These are phyloP conservation scores for Mortierella sp. DNA, from an alignment of 371 early-diverging fungal species.

Conservation along the genomic window DNA sequence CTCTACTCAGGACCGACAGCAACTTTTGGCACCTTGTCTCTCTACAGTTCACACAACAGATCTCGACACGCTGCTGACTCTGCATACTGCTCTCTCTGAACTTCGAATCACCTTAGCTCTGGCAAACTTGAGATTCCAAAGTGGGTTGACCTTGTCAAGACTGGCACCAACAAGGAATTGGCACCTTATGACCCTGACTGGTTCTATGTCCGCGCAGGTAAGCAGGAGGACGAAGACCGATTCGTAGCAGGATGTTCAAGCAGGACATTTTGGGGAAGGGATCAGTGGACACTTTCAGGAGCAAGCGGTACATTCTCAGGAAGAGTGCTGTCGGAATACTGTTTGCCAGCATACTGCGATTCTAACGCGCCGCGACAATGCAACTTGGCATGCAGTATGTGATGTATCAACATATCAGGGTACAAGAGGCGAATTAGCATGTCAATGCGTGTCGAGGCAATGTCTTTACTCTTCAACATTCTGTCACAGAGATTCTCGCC, in stretches of 20 bases:
- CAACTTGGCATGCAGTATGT: too few relatives aligned
- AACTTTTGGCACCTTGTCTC: too few relatives aligned
- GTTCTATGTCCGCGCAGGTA: constrained; percentile 97
- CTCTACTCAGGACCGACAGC: too few relatives aligned
- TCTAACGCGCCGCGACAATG: too few relatives aligned
- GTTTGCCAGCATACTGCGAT: too few relatives aligned
- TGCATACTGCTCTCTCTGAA: constrained; percentile 51
- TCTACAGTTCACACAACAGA: constrained; percentile 5
- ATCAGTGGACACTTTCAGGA: neutral
- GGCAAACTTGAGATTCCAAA: constrained; percentile 98
- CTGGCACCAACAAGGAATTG: constrained; percentile 95
- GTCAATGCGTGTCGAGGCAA: too few relatives aligned
- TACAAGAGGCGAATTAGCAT: too few relatives aligned
- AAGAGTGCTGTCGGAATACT: too few relatives aligned
- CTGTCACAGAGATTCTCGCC: too few relatives aligned
- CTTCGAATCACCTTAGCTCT: constrained; percentile 87
- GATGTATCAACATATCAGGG: too few relatives aligned
- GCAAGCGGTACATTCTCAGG: neutral
- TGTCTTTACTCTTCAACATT: too few relatives aligned
- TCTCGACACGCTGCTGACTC: constrained; percentile 38
- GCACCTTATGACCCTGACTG: constrained; percentile 98
- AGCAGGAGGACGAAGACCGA: neutral
- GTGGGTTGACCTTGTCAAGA: constrained; percentile 99
- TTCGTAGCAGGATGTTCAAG: neutral
- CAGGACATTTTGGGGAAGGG: neutral